A percentile compares a stretch with the other conserved stretches of the same genome.
Conservation (phyloP, 208 protist species). For the Wallacemonas rigidus region DNA sequence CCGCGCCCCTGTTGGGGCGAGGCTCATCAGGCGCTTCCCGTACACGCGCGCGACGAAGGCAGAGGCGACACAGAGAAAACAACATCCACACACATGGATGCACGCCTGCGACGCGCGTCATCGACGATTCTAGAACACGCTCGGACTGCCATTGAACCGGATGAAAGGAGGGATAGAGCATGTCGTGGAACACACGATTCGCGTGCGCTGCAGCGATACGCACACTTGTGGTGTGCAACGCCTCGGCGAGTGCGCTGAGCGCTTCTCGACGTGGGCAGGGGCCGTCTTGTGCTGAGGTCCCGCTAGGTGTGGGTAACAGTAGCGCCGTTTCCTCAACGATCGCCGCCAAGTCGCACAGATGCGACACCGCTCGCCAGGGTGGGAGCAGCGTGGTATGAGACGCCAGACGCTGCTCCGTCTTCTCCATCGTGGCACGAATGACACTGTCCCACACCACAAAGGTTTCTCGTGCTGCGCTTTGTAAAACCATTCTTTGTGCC, state of each 20-base stretch:
- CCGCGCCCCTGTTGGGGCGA: background rate
- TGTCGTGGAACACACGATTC: background rate
- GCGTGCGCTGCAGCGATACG: background rate
- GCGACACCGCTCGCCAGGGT: background rate
- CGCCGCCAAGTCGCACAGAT: background rate
- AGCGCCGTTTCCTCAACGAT: conserved; percentile 1
- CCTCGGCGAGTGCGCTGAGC: background rate
- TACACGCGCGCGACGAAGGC: background rate
- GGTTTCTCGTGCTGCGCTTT: conserved; percentile 5
- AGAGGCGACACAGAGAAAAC: conserved; percentile 7
- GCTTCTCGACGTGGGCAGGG: background rate
- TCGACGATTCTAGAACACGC: conserved; percentile 5
- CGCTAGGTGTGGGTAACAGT: background rate
- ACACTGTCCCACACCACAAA: background rate
- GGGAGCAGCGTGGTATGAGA: background rate
- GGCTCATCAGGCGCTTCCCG: background rate
- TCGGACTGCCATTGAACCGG: conserved; percentile 9
- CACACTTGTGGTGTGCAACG: background rate
- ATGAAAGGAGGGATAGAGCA: conserved; percentile 6
- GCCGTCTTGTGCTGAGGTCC: background rate
- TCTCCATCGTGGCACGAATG: background rate
- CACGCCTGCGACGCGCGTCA: conserved; percentile 9
- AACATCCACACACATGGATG: conserved; percentile 19
- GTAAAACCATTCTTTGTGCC: conserved; percentile 5
- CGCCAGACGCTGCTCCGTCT: background rate